Conservation (phyloP, 2,329 filamentous ascomycete species). For the Amesomyces nigricolor region DNA sequence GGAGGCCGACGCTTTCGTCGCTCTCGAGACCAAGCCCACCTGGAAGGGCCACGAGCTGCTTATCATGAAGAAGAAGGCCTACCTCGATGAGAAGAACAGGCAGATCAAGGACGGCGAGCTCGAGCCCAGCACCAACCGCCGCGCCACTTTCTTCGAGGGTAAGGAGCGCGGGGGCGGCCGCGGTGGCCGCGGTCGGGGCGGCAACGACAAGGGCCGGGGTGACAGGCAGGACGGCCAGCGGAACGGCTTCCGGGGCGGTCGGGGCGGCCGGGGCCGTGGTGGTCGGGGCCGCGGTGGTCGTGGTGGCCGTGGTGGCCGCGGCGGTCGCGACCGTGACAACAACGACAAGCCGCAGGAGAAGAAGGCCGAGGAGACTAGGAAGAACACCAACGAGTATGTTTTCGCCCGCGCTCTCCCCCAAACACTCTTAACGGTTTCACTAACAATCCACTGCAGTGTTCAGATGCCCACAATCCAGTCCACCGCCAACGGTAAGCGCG, state of each 20-base stretch:
- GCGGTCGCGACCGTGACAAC: constrained; percentile 24
- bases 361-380: constrained; percentile 29
- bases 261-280: constrained; percentile 38
- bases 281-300: constrained; percentile 36
- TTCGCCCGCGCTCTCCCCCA: background rate
- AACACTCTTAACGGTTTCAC: background rate
- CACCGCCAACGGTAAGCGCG: constrained; percentile 48
- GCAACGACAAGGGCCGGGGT: constrained; percentile 46
- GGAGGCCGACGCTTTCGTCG: constrained; percentile 72
- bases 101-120: constrained; percentile 67
- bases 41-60: constrained; percentile 76
- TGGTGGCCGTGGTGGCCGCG: constrained; percentile 31
- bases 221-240: constrained; percentile 62
- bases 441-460: constrained; percentile 30
- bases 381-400: constrained; percentile 32
- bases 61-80: constrained; percentile 84
- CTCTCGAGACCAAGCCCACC: constrained; percentile 70
- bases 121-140: constrained; percentile 46
- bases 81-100: constrained; percentile 70
- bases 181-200: constrained; percentile 35
- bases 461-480: constrained; percentile 42
- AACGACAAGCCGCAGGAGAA: constrained; percentile 53
- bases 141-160: constrained; percentile 46
- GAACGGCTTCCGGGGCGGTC: constrained; percentile 47
- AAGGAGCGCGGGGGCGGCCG: constrained; percentile 32